Percentiles rank a stretch among this genome's conserved stretches.
Evolutionary conservation across 495 filamentous ascomycete genomes (phyloP).

Genomic region (Pseudevernia furfuracea): DNA sequence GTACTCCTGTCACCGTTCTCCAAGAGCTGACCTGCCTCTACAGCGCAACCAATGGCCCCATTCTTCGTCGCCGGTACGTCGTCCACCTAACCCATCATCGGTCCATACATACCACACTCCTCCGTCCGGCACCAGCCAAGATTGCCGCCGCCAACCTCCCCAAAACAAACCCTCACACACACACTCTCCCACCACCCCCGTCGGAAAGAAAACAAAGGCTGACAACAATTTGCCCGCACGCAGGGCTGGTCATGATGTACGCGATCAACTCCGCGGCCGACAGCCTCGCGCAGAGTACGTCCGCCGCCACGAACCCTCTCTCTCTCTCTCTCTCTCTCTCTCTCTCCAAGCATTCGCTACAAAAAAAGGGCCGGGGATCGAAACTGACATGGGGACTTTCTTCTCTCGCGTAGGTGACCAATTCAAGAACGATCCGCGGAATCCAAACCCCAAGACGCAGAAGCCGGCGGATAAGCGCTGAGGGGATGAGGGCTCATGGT

Average conservation of each 20-base stretch:
- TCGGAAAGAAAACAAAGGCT: background rate
- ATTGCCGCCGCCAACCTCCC: background rate
- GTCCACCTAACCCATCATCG: too few relatives aligned
- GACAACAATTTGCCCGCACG: background rate
- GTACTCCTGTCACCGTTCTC: background rate
- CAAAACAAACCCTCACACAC: background rate
- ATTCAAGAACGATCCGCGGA: conserved; percentile 93
- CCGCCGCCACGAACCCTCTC: background rate
- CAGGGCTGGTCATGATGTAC: conserved; percentile 77
- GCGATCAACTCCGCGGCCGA: conserved; percentile 74
- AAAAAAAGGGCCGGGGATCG: too few relatives aligned
- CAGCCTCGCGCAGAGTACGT: conserved; percentile 58
- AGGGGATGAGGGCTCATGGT: background rate
- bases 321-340: too few relatives aligned
- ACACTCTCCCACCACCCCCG: background rate
- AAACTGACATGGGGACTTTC: conserved; percentile 10
- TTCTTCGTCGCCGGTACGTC: conserved; percentile 90
- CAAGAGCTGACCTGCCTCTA: conserved; percentile 13
- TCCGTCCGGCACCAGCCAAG: too few relatives aligned
- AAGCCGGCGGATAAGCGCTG: conserved; percentile 32
- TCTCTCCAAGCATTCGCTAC: background rate
- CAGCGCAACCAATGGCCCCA: conserved; percentile 80
- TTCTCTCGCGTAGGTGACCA: conserved; percentile 56
- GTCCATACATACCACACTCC: too few relatives aligned
- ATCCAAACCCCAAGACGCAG: conserved; percentile 57